Conservation (phyloP, 2,329 filamentous ascomycete species). For the Trichoderma breve region DNA sequence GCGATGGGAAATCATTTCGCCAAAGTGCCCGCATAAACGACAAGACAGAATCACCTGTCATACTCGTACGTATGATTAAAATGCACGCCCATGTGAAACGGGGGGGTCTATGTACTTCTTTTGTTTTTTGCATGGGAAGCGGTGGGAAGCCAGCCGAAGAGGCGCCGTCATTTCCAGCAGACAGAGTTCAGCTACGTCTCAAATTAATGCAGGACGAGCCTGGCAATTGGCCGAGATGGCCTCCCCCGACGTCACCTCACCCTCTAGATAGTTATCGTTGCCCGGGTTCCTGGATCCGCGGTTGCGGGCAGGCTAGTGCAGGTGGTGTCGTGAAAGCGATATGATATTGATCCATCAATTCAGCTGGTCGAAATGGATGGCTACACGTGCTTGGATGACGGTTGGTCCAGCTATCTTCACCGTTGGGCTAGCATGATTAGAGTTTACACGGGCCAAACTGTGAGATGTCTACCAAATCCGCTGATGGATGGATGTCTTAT, state of each 20-base stretch:
- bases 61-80: conserved; percentile 6
- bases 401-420: background rate
- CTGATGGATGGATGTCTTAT: background rate
- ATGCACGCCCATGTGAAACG: background rate
- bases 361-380: background rate
- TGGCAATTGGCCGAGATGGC: conserved; percentile 1
- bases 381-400: background rate
- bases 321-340: background rate
- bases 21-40: conserved; percentile 15
- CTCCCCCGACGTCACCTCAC: background rate
- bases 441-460: background rate
- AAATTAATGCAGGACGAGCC: background rate
- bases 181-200: conserved; percentile 18
- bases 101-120: background rate
- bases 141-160: background rate
- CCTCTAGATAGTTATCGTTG: background rate
- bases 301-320: background rate
- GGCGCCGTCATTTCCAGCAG: background rate
- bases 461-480: background rate
- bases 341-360: background rate
- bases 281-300: conserved; percentile 11
- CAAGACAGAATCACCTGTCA: conserved; percentile 7
- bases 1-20: conserved; percentile 16
- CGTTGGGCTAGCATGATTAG: background rate
- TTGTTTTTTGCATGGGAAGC: background rate